A percentile compares a stretch with the other conserved stretches of the same genome.
phyloP scores from a whole-genome alignment of 73 alveolate species.

The Diophrys appendiculata region DNA sequence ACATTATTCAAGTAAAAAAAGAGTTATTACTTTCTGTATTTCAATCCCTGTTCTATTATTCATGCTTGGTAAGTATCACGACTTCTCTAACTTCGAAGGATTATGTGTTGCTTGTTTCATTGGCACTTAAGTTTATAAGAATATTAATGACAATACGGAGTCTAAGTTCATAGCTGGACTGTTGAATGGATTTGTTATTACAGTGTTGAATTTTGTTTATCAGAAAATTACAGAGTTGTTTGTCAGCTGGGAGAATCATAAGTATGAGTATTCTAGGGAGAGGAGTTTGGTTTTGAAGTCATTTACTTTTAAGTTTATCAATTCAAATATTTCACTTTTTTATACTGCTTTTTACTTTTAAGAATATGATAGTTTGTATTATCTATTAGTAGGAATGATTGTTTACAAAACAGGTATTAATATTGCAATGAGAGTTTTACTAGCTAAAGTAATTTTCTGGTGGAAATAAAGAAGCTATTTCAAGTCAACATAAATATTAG shows the following conservation, averaged over 20 bases:
- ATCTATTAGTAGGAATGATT: conserved; percentile 30
- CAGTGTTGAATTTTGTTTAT: conserved; percentile 37
- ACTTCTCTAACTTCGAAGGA: too few species aligned
- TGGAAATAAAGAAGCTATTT: background rate
- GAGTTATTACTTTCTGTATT: background rate
- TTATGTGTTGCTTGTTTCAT: conserved; percentile 21
- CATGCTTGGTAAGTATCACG: conserved; percentile 41
- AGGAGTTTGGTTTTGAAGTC: conserved; percentile 28
- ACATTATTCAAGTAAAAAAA: conserved; percentile 4
- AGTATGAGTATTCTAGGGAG: conserved; percentile 37
- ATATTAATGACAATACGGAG: background rate
- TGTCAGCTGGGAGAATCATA: conserved; percentile 45
- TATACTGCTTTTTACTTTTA: conserved; percentile 32
- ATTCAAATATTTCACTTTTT: conserved; percentile 33
- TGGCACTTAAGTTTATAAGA: conserved; percentile 18
- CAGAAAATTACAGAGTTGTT: conserved; percentile 9
- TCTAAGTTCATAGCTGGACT: conserved; percentile 29
- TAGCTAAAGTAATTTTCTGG: background rate
- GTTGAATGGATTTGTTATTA: conserved; percentile 35
- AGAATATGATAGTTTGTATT: conserved; percentile 23
- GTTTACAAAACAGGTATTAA: conserved; percentile 10
- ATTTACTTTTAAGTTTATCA: conserved; percentile 39
- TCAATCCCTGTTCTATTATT: conserved; percentile 23
- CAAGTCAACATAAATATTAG: too few species aligned
- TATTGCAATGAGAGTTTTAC: background rate